Evolutionary conservation across 2,329 filamentous ascomycete species (phyloP), one percentile per base, ranked within the genome.

Genomic region (Aspergillus niger): DNA sequence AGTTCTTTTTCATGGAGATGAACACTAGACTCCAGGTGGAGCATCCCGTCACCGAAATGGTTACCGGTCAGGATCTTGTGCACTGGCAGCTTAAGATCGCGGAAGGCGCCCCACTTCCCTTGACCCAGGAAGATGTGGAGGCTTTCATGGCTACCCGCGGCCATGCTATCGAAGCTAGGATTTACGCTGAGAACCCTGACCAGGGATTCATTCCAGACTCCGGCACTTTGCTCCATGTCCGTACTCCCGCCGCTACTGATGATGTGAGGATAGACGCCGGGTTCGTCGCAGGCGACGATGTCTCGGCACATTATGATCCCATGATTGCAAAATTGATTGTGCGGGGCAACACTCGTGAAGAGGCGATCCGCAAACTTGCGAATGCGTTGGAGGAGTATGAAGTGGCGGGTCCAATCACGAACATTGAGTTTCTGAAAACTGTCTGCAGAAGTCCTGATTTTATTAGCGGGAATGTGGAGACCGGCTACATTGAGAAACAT

Each of bases 241-340:
- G 86, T 36, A 92, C 91, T 1, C 93, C 94, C 0, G 75, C 80
- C 52, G 80, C 84, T 5, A 85, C 86, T 39, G 83, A 89, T 0
- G 90, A 92, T 64, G 85, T 98, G 32, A 88, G 95, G 43, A 92
- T 99, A 65, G 95, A 99, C 71, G 92, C 93, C 49, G 95, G 95
- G 1, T 98, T 98, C 74, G 86, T 93, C 28, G 85, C 92, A 67
- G 95, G 95, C 26, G 94, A 97, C 73, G 91, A 92, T 64, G 91
- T 99, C 2, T 96, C 93, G 0, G 91, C 94, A 60, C 91, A 95
- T 57, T 99, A 99, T 76, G 95, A 99, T 69, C 95, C 95, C 28
- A 99, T 99, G 95, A 97, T 99, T 67, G 91, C 95, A 48, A 99
- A 99, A 79, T 85, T 99, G 55, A 99, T 99, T 68, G 92, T 98